Conservation (phyloP, 495 filamentous ascomycete genomes). For the Aspergillus ostianus region DNA sequence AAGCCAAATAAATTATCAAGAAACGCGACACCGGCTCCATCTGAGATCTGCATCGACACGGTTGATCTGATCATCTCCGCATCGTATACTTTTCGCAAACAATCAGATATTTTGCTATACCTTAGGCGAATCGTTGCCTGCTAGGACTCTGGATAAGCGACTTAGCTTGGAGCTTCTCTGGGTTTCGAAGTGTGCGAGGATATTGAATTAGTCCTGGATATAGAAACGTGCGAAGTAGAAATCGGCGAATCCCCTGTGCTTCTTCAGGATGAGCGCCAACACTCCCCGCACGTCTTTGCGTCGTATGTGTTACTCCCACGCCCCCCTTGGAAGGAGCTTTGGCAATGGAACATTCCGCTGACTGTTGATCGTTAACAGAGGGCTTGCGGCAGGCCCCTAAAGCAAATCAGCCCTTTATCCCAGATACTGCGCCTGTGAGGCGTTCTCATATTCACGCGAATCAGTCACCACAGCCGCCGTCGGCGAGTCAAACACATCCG, state of each 20-base stretch:
- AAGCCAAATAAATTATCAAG: background rate
- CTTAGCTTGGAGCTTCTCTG: background rate
- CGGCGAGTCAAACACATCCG: constrained; percentile 25
- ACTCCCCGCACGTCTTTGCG: constrained; percentile 30
- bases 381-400: constrained; percentile 48
- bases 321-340: background rate
- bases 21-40: background rate
- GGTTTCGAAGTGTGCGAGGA: background rate
- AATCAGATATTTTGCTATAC: background rate
- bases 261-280: constrained; percentile 24
- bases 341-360: background rate
- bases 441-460: constrained; percentile 37
- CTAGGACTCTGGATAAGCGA: background rate
- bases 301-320: constrained; percentile 17
- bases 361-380: constrained; percentile 32
- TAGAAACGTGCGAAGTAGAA: background rate
- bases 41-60: background rate
- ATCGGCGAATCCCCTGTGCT: constrained; percentile 2
- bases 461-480: constrained; percentile 34
- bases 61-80: too few relatives aligned
- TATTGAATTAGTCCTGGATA: background rate
- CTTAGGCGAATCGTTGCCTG: background rate
- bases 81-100: background rate
- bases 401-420: constrained; percentile 47
- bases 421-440: constrained; percentile 41